Conservation (phyloP, 2,329 filamentous ascomycete species). For the Dothideomycetidae sp. region DNA sequence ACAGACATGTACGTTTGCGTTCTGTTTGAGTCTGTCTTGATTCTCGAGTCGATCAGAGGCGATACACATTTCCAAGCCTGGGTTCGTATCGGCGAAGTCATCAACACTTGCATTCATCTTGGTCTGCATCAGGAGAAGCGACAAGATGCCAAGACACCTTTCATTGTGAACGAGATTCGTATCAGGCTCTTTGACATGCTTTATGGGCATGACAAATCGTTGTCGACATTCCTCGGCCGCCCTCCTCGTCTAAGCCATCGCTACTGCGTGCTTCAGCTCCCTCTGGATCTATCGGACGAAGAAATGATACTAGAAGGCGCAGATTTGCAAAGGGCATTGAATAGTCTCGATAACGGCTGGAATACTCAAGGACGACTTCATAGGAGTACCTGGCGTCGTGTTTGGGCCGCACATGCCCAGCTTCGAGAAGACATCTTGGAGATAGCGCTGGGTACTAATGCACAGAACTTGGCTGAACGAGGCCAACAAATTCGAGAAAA, state of each 20-base stretch:
- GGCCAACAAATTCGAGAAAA: slow-evolving; percentile 26
- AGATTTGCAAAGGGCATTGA: slow-evolving; percentile 27
- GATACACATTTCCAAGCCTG: slow-evolving; percentile 17
- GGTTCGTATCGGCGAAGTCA: slow-evolving; percentile 23
- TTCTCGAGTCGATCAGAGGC: slow-evolving; percentile 21
- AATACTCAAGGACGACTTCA: slow-evolving; percentile 33
- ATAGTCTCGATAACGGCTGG: slow-evolving; percentile 39
- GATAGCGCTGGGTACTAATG: slow-evolving; percentile 34
- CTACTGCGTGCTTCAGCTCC: slow-evolving; percentile 40
- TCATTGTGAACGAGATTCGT: slow-evolving; percentile 21
- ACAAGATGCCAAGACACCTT: slow-evolving; percentile 20
- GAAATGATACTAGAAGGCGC: slow-evolving; percentile 33
- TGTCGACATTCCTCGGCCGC: slow-evolving; percentile 20
- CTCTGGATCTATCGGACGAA: slow-evolving; percentile 40
- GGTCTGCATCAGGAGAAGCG: slow-evolving; percentile 23
- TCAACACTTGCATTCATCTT: slow-evolving; percentile 22
- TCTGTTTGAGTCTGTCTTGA: slow-evolving; percentile 21
- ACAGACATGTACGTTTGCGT: slow-evolving; percentile 23
- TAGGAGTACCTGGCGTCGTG: slow-evolving; percentile 32
- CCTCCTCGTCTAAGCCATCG: slow-evolving; percentile 23
- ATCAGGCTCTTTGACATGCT: slow-evolving; percentile 22
- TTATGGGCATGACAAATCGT: slow-evolving; percentile 22
- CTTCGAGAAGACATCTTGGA: slow-evolving; percentile 47
- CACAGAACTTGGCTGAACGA: slow-evolving; percentile 26
- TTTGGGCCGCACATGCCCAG: slow-evolving; percentile 33